Base-by-base conservation (phyloP, 2,329 filamentous ascomycete genomes). In the Helotiales sp. region DNA sequence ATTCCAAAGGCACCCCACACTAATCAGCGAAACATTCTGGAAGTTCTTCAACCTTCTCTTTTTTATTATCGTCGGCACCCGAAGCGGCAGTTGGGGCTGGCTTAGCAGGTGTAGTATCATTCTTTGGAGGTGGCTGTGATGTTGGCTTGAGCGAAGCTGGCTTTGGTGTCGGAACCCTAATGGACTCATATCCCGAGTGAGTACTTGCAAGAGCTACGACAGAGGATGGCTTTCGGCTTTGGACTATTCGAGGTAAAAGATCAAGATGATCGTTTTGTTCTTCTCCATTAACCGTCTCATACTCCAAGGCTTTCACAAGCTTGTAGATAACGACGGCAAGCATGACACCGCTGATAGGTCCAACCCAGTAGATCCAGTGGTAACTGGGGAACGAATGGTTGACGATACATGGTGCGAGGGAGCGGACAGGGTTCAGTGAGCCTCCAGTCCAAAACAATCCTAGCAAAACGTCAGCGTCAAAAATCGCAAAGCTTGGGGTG, bases 341-440 rank as follows among this genome's bases (percentile, higher is more conserved):
- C 6, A 84, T 60, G 0, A 82, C 72, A 0, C 86, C 86, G 60
- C 85, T 76, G 10, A 82, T 75, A 1, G 86, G 86, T 0, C 85
- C 86, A 11, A 87, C 71, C 81, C 78, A 81, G 71, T 84, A 84
- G 54, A 85, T 83, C 82, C 82, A 85, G 69, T 84, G 82, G 67
- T 83, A 79, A 3, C 66, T 63, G 26, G 79, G 76, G 68, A 84
- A 84, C 0, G 74, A 76, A 10, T 72, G 74, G 2, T 78, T 80
- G 22, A 83, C 77, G 32, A 84, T 82, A 69, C 78, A 81, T 1
- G 83, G 83, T 1, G 81, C 82, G 61, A 85, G 80, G 52, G 79
- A 80, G 50, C 82, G 79, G 20, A 81, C 79, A 8, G 83, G 82
- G 69, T 84, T 84, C 17, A 84, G 75, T 3, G 81, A 82, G 34